Base-by-base conservation (phyloP, 345 rosid genomes). In the Aegle marmelos region DNA sequence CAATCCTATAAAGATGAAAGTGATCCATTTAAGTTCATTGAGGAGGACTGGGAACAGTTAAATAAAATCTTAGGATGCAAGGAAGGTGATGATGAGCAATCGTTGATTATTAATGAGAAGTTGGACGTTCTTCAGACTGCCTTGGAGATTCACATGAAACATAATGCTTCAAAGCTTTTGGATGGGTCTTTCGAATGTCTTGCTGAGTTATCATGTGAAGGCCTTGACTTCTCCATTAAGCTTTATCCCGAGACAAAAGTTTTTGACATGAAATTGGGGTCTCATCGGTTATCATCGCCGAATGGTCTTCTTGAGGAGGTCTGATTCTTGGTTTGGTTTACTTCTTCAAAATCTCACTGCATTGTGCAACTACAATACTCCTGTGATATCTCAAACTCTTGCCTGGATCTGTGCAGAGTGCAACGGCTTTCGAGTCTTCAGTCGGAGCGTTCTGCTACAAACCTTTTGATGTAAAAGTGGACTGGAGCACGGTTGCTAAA, bases 241-340 rank as follows among this genome's bases (percentile, higher is more conserved):
- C 90, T 96, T 86, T 96, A 90, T 85, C 97, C 96, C 31, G 99
- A 96, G 86, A 86, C 99, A 68, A 92, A 94, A 87, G 85, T 90
- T 39, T 89, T 93, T 81, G 94, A 91, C 80, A 67, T 96, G 83
- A 96, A 89, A 82, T 41, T 96, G 83, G 97, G 97, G 24, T 92
- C 92, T 69, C 94, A 96, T 86, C 91, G 81, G 85, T 88, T 96
- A 85, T 92, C 95, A 84, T 96, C 98, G 4, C 99, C 99, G 36
- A 78, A 84, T 82, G 99, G 99, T 82, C 94, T 89, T 63, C 92
- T 96, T 85, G 99, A 97, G 58, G 89, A 96, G 98, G 99, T 96
- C 68, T 79, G 77, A 24, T 73, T 76, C 50, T n/a, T 13, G 53
- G 54, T 53, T 64, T 27, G n/a, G 33, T 41, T 58, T 36, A 50